Evolutionary conservation across 164 flowering plant genomes (phyloP).

Genomic region (Dillenia suffruticosa): DNA sequence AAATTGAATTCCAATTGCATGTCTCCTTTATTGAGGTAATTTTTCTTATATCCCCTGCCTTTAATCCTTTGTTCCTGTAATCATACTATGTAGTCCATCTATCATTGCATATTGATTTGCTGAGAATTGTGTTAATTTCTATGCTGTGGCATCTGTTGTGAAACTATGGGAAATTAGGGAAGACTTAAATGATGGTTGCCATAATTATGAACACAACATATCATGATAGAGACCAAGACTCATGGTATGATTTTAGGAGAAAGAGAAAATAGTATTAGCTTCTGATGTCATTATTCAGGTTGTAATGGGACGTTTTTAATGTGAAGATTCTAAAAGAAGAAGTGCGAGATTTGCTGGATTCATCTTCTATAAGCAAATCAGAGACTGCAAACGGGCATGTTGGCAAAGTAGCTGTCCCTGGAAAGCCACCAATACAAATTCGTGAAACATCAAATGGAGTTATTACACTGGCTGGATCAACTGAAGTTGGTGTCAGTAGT

Average conservation of each 20-base stretch:
- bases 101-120: too few species aligned
- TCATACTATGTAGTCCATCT: too few species aligned
- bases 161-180: too few species aligned
- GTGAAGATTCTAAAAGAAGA: conserved; percentile 95
- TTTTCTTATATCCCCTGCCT: not conserved
- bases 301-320: conserved; percentile 19
- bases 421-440: conserved; percentile 92
- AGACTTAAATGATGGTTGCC: too few species aligned
- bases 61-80: not conserved
- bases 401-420: conserved; percentile 66
- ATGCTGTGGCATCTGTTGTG: too few species aligned
- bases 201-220: too few species aligned
- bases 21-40: conserved; percentile 97
- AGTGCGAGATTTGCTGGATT: conserved; percentile 90
- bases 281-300: not conserved
- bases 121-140: too few species aligned
- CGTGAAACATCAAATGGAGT: conserved; percentile 96
- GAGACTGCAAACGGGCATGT: conserved; percentile 61
- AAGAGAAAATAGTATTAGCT: too few species aligned
- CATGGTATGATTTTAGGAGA: too few species aligned
- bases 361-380: conserved; percentile 46
- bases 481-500: conserved; percentile 74
- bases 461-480: conserved; percentile 92
- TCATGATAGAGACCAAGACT: too few species aligned
- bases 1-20: conserved; percentile 85